Evolutionary conservation across 352 stramenopile genomes (phyloP), one percentile per base, ranked within the genome.

Genomic region (Hyaloperonospora brassicae): DNA sequence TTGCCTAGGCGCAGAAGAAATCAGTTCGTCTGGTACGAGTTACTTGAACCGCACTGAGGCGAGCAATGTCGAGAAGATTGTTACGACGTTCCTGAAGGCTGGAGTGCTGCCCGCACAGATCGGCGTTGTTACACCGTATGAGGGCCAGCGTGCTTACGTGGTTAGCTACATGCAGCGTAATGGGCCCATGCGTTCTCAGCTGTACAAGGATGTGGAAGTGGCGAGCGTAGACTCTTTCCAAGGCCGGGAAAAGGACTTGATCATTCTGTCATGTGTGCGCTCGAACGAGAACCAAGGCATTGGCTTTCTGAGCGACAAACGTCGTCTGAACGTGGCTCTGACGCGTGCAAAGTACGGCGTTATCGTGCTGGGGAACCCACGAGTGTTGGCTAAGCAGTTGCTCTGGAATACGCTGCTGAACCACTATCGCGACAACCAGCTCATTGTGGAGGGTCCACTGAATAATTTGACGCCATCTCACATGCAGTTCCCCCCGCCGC

Each of bases 271-370:
- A 9, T 99, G 97, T 67, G 97, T 99, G 27, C 91, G 95, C 47
- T 98, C 96, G n/a, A 99, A 98, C 67, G 94, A 99, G 57, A 96
- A 97, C 66, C 95, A 98, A 52, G 97, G 96, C 14, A 98, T 99
- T 66, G 97, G 97, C 22, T 99, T 99, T 65, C 62, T 99, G 23
- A 98, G 90, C 34, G 97, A 99, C 67, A 79, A 93, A 34, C 92
- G 97, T 25, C 95, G 97, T 68, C 71, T 99, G 52, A 99, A 99
- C 76, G 97, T 99, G 1, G 97, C 97, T 38, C 79, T 99, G 10
- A 99, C 97, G 13, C 83, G 97, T 42, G 97, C 97, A 39, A 97
- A 98, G 73, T 97, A 98, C 58, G 97, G 97, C n/a, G 79, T 98
- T 5, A 98, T 99, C 61, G 70, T 99, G 11, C 68, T 99, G 7